Evolutionary conservation across 495 filamentous ascomycete species (phyloP), one percentile per base, ranked within the genome.

Genomic region (Alectoria sarmentosa): DNA sequence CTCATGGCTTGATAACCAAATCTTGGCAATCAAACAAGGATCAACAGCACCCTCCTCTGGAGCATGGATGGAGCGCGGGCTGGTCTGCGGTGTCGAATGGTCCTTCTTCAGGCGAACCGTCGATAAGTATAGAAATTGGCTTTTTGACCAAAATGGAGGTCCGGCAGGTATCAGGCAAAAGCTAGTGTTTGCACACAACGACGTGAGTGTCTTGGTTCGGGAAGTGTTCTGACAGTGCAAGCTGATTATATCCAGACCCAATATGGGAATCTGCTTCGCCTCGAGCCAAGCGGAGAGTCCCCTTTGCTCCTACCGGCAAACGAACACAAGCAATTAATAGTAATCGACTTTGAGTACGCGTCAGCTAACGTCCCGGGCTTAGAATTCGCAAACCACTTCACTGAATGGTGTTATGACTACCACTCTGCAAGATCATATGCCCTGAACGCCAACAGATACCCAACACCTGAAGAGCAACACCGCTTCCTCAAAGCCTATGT

Each of bases 291-390:
- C 58, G 87, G 88, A 52, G 84, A 95, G 67, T 97, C 92, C 0
- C 95, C 95, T 3, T 82, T 98, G 28, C 85, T 97, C 11, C 82
- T 90, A 39, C 95, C 94, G 1, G 84, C 87, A 46, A 96, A 96
- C 71, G 85, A 92, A 67, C 94, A 99, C 76, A 96, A 92, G 74
- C 92, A 93, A 71, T 84, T 99, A 7, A 80, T 96, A 4, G 94
- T 99, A 61, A 99, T 99, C 70, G 94, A 99, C 75, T 99, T 99
- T 69, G 94, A 99, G 73, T 99, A 99, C 72, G 90, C 95, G 2
- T 91, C 87, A 15, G 92, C 94, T 58, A 99, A 97, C 71, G 78
- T 86, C 1, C 86, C 86, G 8, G 95, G 91, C 3, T 81, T 90
- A 37, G 94, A 99, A 75, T 96, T 99, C 73, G 94, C 92, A 59